Conservation (phyloP, 2,329 filamentous ascomycete genomes). For the Akanthomyces dipterigenus region DNA sequence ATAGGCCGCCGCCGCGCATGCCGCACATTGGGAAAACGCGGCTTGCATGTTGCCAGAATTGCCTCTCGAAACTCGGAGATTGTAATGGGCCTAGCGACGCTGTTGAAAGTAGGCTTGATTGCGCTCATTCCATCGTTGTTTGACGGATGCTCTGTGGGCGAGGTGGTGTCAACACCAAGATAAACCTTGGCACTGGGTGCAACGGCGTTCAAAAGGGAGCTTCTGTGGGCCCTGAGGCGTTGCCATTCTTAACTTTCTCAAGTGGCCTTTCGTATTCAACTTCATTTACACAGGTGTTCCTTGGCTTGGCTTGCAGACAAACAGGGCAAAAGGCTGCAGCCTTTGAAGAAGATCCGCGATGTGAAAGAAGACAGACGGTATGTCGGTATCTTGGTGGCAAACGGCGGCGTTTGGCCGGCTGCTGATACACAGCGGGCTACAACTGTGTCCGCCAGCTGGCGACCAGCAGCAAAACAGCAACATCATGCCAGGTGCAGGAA, state of each 20-base stretch:
- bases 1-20: constrained; percentile 30
- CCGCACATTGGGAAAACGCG: constrained; percentile 40
- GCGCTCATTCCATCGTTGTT: constrained; percentile 27
- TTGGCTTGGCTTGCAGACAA: background rate
- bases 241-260: background rate
- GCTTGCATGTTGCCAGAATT: constrained; percentile 41
- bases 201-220: background rate
- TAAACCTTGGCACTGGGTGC: background rate
- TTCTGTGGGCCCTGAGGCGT: background rate
- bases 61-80: constrained; percentile 38
- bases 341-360: background rate
- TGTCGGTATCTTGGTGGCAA: background rate
- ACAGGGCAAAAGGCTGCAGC: background rate
- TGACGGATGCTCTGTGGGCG: background rate
- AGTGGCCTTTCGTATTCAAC: background rate
- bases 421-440: background rate
- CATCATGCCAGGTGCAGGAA: background rate
- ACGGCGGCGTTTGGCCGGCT: background rate
- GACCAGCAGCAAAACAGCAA: background rate
- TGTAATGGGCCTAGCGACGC: constrained; percentile 31
- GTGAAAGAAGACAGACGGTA: background rate
- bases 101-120: constrained; percentile 28
- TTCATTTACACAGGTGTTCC: background rate
- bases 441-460: background rate
- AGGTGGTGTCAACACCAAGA: background rate